Evolutionary conservation across 2,329 filamentous ascomycete genomes (phyloP).

Genomic region (Colletotrichum limetticola): DNA sequence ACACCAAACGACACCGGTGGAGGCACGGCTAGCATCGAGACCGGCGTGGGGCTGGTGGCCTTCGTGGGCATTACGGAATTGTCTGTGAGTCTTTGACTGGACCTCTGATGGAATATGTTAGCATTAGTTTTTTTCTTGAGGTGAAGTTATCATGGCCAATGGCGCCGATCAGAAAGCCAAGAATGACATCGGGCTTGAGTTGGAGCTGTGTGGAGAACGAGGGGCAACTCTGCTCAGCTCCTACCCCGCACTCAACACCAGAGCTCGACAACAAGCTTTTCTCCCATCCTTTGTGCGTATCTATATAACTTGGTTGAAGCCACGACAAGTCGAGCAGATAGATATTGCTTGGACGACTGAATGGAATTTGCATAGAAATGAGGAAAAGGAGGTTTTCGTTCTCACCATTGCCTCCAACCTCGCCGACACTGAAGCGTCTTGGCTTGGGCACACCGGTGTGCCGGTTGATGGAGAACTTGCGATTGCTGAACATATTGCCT

Average conservation of each 20-base stretch:
- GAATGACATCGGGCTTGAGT: slow-evolving; percentile 28
- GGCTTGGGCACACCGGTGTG: slow-evolving; percentile 71
- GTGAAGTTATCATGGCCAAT: background rate
- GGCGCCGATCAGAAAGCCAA: slow-evolving; percentile 19
- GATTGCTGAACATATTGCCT: slow-evolving; percentile 61
- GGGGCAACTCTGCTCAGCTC: slow-evolving; percentile 32
- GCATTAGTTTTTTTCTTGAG: slow-evolving; percentile 2
- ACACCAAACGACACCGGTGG: slow-evolving; percentile 95
- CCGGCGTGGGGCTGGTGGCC: slow-evolving; percentile 92
- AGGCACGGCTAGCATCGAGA: slow-evolving; percentile 86
- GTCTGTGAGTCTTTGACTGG: slow-evolving; percentile 84
- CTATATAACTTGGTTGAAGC: background rate
- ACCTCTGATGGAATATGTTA: slow-evolving; percentile 67
- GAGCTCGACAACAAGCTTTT: slow-evolving; percentile 24
- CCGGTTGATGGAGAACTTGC: slow-evolving; percentile 76
- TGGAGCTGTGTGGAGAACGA: slow-evolving; percentile 34
- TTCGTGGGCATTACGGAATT: slow-evolving; percentile 90
- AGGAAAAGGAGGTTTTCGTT: background rate
- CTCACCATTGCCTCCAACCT: slow-evolving; percentile 47
- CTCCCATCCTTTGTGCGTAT: background rate
- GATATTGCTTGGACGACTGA: background rate
- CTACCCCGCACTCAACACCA: slow-evolving; percentile 29
- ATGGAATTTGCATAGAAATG: background rate
- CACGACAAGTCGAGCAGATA: background rate
- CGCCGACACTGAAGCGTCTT: slow-evolving; percentile 68